Conservation (phyloP, 768 basidiomycete species). For the Amanita pallidorosea region DNA sequence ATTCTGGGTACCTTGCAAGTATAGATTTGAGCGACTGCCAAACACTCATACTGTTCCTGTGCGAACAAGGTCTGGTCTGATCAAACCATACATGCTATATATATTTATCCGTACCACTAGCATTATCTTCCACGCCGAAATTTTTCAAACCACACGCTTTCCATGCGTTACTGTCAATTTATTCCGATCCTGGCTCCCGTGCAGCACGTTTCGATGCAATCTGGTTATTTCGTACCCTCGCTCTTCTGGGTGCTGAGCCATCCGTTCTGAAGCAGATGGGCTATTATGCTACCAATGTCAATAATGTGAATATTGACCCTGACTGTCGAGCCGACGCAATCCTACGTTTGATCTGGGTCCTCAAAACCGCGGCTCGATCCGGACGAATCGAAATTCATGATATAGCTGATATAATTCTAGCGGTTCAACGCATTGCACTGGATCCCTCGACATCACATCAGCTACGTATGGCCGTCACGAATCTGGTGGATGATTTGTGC, state of each 20-base stretch:
- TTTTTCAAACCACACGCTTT: neutral
- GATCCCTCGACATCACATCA: constrained; percentile 37
- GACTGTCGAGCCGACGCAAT: neutral
- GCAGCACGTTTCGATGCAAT: neutral
- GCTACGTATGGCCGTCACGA: constrained; percentile 13
- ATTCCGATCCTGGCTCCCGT: neutral
- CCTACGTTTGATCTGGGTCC: neutral
- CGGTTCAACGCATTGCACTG: constrained; percentile 44
- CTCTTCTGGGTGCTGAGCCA: constrained; percentile 9
- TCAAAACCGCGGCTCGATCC: constrained; percentile 16
- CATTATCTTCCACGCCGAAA: neutral
- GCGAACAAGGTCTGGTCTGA: constrained; percentile 24
- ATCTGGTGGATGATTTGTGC: neutral
- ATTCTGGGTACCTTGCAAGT: constrained; percentile 26
- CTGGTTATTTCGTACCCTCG: constrained; percentile 8
- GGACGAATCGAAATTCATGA: constrained; percentile 26
- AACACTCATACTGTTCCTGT: constrained; percentile 15
- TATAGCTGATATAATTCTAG: constrained; percentile 35
- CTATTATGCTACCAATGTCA: neutral
- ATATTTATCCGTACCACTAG: neutral
- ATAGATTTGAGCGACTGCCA: constrained; percentile 16
- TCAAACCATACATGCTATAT: neutral
- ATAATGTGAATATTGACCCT: neutral
- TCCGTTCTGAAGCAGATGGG: neutral
- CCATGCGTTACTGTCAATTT: constrained; percentile 1